Evolutionary conservation across 345 rosid species (phyloP), one percentile per base, ranked within the genome.

Genomic region (Nasturtium officinale): DNA sequence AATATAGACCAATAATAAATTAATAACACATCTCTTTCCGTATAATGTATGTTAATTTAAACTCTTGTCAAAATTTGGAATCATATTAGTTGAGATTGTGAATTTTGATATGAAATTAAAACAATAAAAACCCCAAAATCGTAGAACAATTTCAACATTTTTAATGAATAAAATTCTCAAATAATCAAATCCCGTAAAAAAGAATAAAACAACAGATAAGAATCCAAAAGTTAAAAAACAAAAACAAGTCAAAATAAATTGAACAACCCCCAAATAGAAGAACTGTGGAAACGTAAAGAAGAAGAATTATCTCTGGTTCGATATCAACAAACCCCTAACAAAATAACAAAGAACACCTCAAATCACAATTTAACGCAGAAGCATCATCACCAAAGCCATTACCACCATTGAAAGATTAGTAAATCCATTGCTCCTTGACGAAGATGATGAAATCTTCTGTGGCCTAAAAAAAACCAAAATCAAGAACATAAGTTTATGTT

Each of bases 391-490:
- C 59, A 71, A 38, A 16, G 58, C 77, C 51, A 65, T 58, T 3
- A 77, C 12, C 63, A 65, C 50, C 63, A 65, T 42, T 12, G 50
- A 72, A 32, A 72, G 2, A 33, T 23, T 72, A 5, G 13, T 58
- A 3, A 59, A 58, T 58, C 72, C 64, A 71, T 50, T 28, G 33
- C 62, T 72, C 29, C 35, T 60, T 11, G 87, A 35, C 2, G 81
- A 50, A 5, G 89, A 85, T 0, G 48, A 79, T 69, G 96, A 79
- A 67, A 90, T 80, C 63, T 90, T 92, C 65, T 93, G 83, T 40
- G 97, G 89, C 86, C 98, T 93, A 84, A 68, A 66, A 21, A 28
- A 13, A 50, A 8, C 3, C 23, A 18, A 71, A 9, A 33, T 9
- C 23, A 45, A 72, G 38, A 69, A 61, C 80, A 38, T 65, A 58